A percentile compares a stretch with the other conserved stretches of the same genome.
These are phyloP conservation scores for Aspergillus sclerotioniger DNA, from an alignment of 495 filamentous ascomycete genomes.

Conservation along the genomic window DNA sequence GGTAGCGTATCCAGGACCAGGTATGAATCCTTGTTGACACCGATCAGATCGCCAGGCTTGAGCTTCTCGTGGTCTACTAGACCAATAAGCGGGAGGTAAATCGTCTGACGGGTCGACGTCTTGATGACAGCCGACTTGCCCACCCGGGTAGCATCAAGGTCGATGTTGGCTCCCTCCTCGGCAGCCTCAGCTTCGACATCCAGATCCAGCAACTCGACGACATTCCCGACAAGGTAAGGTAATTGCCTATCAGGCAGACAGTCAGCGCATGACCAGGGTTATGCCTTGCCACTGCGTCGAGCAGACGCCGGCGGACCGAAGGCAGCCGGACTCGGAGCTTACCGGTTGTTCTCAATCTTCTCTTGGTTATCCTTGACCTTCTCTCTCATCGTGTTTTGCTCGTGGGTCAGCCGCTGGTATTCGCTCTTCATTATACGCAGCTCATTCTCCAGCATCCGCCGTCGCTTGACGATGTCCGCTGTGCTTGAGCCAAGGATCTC, in stretches of 20 bases:
- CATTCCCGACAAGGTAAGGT: slow-evolving; percentile 96
- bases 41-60: slow-evolving; percentile 93
- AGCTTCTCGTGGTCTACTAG: slow-evolving; percentile 92
- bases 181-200: slow-evolving; percentile 94
- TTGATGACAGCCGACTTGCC: slow-evolving; percentile 99
- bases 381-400: slow-evolving; percentile 91
- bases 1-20: slow-evolving; percentile 97
- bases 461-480: slow-evolving; percentile 83
- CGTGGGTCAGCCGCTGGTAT: slow-evolving; percentile 87
- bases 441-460: slow-evolving; percentile 92
- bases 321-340: slow-evolving; percentile 23
- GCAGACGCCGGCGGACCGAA: background rate
- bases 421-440: slow-evolving; percentile 98
- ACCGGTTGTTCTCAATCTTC: slow-evolving; percentile 99
- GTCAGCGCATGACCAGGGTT: slow-evolving; percentile 14
- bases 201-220: slow-evolving; percentile 93
- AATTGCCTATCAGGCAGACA: slow-evolving; percentile 65
- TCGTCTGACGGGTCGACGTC: slow-evolving; percentile 98
- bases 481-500: slow-evolving; percentile 90
- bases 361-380: slow-evolving; percentile 99
- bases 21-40: slow-evolving; percentile 99
- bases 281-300: background rate
- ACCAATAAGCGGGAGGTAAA: slow-evolving; percentile 96
- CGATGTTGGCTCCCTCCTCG: slow-evolving; percentile 97
- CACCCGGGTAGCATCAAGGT: slow-evolving; percentile 92